phyloP scores from a whole-genome alignment of 23 red algal species.

The Gracilariopsis chorda region DNA sequence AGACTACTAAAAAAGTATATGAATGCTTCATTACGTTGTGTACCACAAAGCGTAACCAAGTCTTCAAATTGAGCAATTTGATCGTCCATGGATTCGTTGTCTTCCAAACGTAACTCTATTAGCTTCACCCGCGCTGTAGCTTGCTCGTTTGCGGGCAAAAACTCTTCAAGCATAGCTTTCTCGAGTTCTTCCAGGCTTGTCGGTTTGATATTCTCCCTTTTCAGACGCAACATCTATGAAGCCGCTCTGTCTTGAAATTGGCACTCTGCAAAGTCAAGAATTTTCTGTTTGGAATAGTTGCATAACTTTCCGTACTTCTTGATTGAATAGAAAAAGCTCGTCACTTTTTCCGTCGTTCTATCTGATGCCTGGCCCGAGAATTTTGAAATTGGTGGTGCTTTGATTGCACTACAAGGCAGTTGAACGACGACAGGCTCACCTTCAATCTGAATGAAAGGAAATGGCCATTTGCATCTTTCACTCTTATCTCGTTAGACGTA shows the following conservation, averaged over 20 bases:
- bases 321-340: background rate
- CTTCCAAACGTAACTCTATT: background rate
- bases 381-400: background rate
- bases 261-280: background rate
- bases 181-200: background rate
- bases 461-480: no score
- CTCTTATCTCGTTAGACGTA: no score
- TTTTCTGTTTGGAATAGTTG: conserved; percentile 6
- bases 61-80: no score
- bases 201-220: background rate
- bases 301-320: conserved; percentile 9
- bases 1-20: background rate
- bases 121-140: background rate
- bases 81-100: background rate
- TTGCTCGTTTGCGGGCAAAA: conserved; percentile 5
- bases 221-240: conserved; percentile 23
- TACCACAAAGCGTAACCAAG: background rate
- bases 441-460: no score
- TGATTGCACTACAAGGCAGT: background rate
- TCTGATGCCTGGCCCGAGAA: background rate
- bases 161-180: conserved; percentile 6
- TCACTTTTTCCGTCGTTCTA: background rate
- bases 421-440: no score
- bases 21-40: background rate
- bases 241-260: conserved; percentile 7